Base-by-base conservation (phyloP, 2,329 filamentous ascomycete species). In the Aspergillus ustus region DNA sequence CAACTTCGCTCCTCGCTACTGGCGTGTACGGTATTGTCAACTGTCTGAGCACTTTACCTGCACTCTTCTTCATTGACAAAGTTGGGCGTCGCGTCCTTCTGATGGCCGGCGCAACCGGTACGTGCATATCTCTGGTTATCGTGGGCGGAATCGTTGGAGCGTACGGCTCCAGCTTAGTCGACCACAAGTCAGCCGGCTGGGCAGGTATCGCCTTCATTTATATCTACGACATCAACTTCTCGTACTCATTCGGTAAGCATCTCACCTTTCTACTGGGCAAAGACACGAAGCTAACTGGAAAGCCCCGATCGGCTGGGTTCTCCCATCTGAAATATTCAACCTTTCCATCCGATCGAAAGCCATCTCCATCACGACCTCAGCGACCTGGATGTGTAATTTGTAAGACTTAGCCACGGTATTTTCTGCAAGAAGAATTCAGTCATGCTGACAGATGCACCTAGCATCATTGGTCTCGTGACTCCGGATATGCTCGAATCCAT, bases 361-460 rank as follows among this genome's bases (percentile, higher is more conserved):
- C 5, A 74, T 78, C 20, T 77, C 74, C 0, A 75, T 77, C 44
- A 77, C 74, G 6, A 77, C 74, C 3, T 77, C 74, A 1, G 72
- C 74, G 6, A 77, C 74, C 17, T 77, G 74, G 74, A 76, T 77
- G 74, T 76, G 74, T 34, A 76, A 77, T 51, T 77, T 77, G 74
- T 77, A 59, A 55, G 74, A 52, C 8, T 11, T 25, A 13, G 2
- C 13, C n/a, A n/a, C n/a, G n/a, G 31, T 37, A 4, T 17, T 15
- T 40, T 11, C 31, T 37, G 34, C 13, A 15, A 5, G 11, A 40
- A 4, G 15, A 17, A 40, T 5, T 40, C 11, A 13, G 11, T 15
- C 4, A 5, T 11, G 15, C 34, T 40, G 11, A 40, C 11, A 15
- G 9, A 15, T 40, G 9, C 29, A 37, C 25, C 5, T 49, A 76